Conservation (phyloP, 1,284 basidiomycete species). For the Athelia sp. region DNA sequence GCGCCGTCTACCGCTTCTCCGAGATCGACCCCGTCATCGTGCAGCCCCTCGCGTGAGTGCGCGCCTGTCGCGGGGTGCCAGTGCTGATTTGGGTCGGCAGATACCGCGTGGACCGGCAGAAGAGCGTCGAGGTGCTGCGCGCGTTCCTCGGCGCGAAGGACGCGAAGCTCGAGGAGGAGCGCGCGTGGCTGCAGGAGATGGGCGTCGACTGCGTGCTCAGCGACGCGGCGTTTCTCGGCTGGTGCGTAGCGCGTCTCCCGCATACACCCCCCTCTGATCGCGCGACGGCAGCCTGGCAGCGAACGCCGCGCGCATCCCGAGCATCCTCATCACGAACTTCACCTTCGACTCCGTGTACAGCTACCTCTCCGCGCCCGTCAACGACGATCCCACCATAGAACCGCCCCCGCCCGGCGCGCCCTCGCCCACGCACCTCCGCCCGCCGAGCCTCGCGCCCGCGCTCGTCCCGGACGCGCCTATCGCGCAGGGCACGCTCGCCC, state of each 20-base stretch:
- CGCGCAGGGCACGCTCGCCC: conserved; percentile 39
- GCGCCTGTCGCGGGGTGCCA: not conserved
- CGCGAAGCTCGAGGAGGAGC: conserved; percentile 48
- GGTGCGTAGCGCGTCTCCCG: conserved; percentile 43
- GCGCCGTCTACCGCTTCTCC: conserved; percentile 60
- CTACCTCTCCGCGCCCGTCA: conserved; percentile 53
- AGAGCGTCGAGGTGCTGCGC: conserved; percentile 59
- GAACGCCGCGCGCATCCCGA: conserved; percentile 55
- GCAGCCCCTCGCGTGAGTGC: conserved; percentile 63
- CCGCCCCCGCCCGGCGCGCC: too few relatives aligned
- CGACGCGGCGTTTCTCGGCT: conserved; percentile 75
- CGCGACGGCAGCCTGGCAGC: conserved; percentile 55
- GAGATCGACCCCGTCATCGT: conserved; percentile 70
- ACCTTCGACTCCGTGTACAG: conserved; percentile 80
- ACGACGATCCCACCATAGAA: conserved; percentile 28
- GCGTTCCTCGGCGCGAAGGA: conserved; percentile 55
- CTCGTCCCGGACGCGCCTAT: conserved; percentile 54
- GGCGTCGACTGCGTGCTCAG: conserved; percentile 60
- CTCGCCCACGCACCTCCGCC: too few relatives aligned
- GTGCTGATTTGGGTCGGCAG: conserved; percentile 23
- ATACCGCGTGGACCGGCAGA: conserved; percentile 65
- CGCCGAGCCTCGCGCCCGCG: too few relatives aligned
- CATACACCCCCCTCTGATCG: conserved; percentile 1
- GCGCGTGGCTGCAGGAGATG: conserved; percentile 48
- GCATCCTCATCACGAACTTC: conserved; percentile 72